phyloP scores from a whole-genome alignment of 2,329 filamentous ascomycete species.

The Ophiosphaerella herpotricha region DNA sequence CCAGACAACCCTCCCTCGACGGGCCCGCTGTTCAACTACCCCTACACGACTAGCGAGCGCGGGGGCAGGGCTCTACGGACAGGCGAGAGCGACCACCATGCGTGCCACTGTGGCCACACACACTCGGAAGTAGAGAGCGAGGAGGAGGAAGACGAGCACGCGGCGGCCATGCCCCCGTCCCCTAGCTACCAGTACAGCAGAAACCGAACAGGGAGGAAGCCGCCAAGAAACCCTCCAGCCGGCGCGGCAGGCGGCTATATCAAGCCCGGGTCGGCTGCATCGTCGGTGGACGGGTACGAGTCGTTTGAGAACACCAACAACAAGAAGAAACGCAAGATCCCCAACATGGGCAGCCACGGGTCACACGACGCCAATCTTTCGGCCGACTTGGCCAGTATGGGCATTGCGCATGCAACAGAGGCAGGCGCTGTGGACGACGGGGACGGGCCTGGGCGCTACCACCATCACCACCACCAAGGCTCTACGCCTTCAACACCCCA shows the following conservation, averaged over 20 bases:
- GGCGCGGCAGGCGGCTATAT: slow-evolving; percentile 39
- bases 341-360: slow-evolving; percentile 75
- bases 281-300: slow-evolving; percentile 86
- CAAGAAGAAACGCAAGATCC: slow-evolving; percentile 99
- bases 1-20: slow-evolving; percentile 74
- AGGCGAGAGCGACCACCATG: slow-evolving; percentile 58
- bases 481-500: slow-evolving; percentile 59
- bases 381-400: slow-evolving; percentile 68
- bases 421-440: slow-evolving; percentile 52
- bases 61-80: slow-evolving; percentile 39
- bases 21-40: slow-evolving; percentile 77
- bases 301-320: slow-evolving; percentile 99
- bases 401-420: slow-evolving; percentile 56
- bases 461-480: slow-evolving; percentile 43
- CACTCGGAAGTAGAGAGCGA: slow-evolving; percentile 63
- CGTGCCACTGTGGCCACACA: slow-evolving; percentile 52
- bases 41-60: slow-evolving; percentile 49
- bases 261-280: slow-evolving; percentile 62
- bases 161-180: slow-evolving; percentile 47
- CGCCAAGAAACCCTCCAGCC: slow-evolving; percentile 11
- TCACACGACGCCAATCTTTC: slow-evolving; percentile 62
- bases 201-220: slow-evolving; percentile 29
- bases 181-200: slow-evolving; percentile 46
- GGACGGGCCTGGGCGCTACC: slow-evolving; percentile 56
- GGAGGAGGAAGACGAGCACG: slow-evolving; percentile 57